Evolutionary conservation across 352 stramenopile genomes (phyloP), one percentile per base, ranked within the genome.

Genomic region (Poterioochromonas sp.): DNA sequence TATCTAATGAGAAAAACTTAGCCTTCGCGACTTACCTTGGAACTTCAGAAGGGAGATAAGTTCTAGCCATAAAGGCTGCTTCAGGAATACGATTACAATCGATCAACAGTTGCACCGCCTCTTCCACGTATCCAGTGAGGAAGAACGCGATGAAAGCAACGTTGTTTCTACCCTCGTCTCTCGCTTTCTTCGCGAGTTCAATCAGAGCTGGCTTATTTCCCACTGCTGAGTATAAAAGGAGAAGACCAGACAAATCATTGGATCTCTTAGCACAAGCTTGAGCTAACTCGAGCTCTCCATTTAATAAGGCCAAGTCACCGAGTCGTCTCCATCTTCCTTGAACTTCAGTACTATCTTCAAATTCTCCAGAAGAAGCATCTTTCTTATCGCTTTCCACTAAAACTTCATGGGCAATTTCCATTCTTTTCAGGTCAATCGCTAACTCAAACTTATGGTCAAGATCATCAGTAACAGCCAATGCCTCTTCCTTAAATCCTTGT

Each of bases 401-500:
- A 49, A 98, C 94, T 40, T 93, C 87, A 58, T 92, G 90, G 0
- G 94, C 95, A 54, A 96, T 86, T 47, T 97, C 91, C 43, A 98
- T 88, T 80, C 98, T 92, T 1, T 92, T 92, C 58, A 99, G 88
- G 83, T 99, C 93, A 35, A 99, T 87, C 0, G 94, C 91, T 26
- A 99, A 86, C 76, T 99, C 95, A 82, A 99, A 99, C 80, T 97
- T 96, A 79, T 98, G 94, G 80, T 99, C 96, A 77, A 80, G 74
- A 77, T 90, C 86, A 5, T 29, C 1, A 0, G 84, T 79, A n/a
- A 92, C 85, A 60, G 83, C 79, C 22, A 97, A 82, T 32, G 93
- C 93, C 70, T 98, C 94, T 80, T 98, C 95, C 83, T 99, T 99
- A 84, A 97, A 99, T 0, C 95, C 96, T 84, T 99, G 96, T 18